Base-by-base conservation (phyloP, 2,329 filamentous ascomycete species). In the Fusarium oxysporum region DNA sequence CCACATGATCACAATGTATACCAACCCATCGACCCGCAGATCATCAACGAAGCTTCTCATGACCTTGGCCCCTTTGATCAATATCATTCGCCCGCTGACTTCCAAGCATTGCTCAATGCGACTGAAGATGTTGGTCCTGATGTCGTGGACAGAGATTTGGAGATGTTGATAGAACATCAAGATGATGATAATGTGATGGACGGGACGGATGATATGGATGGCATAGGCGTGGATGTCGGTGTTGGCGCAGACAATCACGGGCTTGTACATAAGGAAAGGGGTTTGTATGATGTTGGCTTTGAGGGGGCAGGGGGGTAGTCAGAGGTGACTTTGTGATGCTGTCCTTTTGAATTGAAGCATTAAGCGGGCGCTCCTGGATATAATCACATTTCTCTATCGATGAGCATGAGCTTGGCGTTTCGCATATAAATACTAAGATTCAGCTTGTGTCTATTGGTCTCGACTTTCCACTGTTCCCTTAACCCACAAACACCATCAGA, bases 11-110 rank as follows among this genome's bases (percentile, higher is more conserved):
- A 60, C 58, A 67, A 58, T 23, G 80, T 85, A 33, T 87, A 87
- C 76, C 86, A 89, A 59, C 88, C 87, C 32, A 89, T 90, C 78
- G 88, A 90, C 76, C 88, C 88, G n/a, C 87, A 88, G 72, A 89
- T 90, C 60, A 89, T 89, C 73, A 85, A 74, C 65, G 60, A 77
- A n/a, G 50, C 75, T 53, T 63, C 70, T 13, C 77, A 79, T 53
- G 78, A 80, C 63, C 72, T 84, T 63, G 77, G 76, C 50, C 73
- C 81, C 28, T 86, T 86, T 67, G 82, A 83, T 57, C 79, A 83
- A 54, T 81, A 83, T 72, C 79, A 82, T 62, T 76, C 82, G 7
- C 84, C 87, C 32, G 81, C 85, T 1, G 85, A 88, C 48, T 89
- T 90, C 74, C 87, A 89, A 62, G 86, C 86, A 2, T 79, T 90